phyloP scores from a whole-genome alignment of 345 rosid genomes.

The Melaleuca quinquenervia region DNA sequence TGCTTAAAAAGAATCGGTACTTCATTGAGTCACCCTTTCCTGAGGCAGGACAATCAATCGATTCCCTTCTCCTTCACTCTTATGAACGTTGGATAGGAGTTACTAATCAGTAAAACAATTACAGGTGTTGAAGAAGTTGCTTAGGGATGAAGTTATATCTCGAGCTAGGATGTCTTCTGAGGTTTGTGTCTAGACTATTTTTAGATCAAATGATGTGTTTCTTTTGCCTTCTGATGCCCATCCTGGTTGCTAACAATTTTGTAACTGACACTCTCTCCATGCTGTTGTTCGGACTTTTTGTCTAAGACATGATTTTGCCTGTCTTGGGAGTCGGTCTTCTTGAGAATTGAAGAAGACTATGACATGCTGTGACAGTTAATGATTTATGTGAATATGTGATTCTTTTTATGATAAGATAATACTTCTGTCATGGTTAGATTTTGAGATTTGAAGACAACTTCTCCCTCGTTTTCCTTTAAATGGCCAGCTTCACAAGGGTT shows the following conservation, averaged over 20 bases:
- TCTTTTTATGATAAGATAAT: not conserved
- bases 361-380: not conserved
- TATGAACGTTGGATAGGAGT: not conserved
- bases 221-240: not conserved
- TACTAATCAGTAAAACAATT: not conserved
- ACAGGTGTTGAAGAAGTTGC: constrained; percentile 80
- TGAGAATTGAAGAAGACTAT: not conserved
- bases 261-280: not conserved
- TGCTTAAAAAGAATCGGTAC: constrained; percentile 84
- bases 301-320: not conserved
- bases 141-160: constrained; percentile 54
- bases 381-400: not conserved
- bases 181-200: constrained; percentile 27
- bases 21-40: constrained; percentile 90
- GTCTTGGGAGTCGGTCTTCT: not conserved
- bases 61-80: not conserved
- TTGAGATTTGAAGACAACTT: not conserved
- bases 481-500: not conserved
- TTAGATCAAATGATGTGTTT: not conserved
- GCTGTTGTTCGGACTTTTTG: not conserved
- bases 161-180: constrained; percentile 59
- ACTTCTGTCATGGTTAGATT: not conserved
- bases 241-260: not conserved
- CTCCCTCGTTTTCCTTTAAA: not conserved
- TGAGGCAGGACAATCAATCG: constrained; percentile 37